These are phyloP conservation scores for Zygoascus bituminiphila DNA, from an alignment of 805 yeast genomes.

Conservation along the genomic window DNA sequence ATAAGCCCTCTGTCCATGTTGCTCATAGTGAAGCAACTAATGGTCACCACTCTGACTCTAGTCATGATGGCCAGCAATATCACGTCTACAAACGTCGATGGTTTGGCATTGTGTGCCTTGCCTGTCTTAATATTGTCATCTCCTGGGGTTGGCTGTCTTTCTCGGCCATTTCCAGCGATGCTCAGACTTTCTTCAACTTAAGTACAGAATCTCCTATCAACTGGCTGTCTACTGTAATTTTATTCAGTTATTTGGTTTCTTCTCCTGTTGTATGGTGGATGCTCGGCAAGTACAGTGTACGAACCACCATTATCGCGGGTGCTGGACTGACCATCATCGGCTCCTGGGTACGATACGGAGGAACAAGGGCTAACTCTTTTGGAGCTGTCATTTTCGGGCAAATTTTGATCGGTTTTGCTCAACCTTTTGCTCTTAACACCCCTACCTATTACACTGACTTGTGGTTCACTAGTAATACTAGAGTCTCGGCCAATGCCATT, in stretches of 20 bases:
- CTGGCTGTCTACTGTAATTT: constrained; percentile 29
- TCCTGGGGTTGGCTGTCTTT: constrained; percentile 31
- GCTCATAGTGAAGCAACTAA: not conserved
- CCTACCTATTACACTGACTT: constrained; percentile 27
- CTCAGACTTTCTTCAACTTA: constrained; percentile 19
- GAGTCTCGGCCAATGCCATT: constrained; percentile 30
- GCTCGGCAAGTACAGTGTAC: constrained; percentile 19
- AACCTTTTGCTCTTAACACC: constrained; percentile 27
- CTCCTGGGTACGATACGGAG: constrained; percentile 27
- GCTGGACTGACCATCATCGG: constrained; percentile 23
- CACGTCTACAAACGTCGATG: constrained; percentile 26
- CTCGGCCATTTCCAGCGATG: constrained; percentile 25
- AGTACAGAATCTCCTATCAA: constrained; percentile 24
- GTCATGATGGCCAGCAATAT: constrained; percentile 10
- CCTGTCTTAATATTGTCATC: constrained; percentile 23
- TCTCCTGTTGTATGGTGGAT: constrained; percentile 23
- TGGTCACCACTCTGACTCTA: not conserved
- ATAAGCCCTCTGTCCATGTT: not conserved
- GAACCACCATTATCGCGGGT: constrained; percentile 19
- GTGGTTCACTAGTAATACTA: constrained; percentile 28
- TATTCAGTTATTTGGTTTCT: constrained; percentile 23
- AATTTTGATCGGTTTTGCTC: constrained; percentile 28
- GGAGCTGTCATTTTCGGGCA: constrained; percentile 29
- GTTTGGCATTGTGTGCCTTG: constrained; percentile 25
- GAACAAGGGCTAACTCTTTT: constrained; percentile 19